Evolutionary conservation across 2,329 filamentous ascomycete genomes (phyloP).

Genomic region (Apiospora phragmitis): DNA sequence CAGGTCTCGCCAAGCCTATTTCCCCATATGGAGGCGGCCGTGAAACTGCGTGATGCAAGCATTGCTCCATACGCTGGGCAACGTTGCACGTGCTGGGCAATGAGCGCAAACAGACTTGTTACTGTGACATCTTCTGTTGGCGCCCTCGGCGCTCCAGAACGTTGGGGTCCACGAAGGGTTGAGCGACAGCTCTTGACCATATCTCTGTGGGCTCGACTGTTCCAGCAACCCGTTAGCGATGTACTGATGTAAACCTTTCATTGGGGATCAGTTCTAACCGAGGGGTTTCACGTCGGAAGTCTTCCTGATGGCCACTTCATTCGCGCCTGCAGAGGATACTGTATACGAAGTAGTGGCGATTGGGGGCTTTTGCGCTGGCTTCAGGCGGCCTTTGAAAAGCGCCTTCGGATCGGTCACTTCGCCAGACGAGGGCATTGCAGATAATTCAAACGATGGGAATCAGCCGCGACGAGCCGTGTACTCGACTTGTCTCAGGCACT

Average conservation of each 20-base stretch:
- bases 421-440: background rate
- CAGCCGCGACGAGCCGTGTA: background rate
- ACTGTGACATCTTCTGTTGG: background rate
- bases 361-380: slow-evolving; percentile 1
- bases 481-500: background rate
- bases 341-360: slow-evolving; percentile 13
- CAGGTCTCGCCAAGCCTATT: background rate
- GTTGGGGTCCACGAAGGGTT: slow-evolving; percentile 34
- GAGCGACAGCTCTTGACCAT: slow-evolving; percentile 28
- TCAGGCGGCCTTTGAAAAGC: slow-evolving; percentile 15
- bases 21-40: background rate
- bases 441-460: background rate
- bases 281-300: slow-evolving; percentile 1
- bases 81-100: background rate
- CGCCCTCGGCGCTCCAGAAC: slow-evolving; percentile 25
- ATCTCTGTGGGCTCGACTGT: slow-evolving; percentile 27
- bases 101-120: background rate
- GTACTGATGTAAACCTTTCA: no score
- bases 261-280: background rate
- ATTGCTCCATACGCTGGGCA: background rate
- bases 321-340: background rate
- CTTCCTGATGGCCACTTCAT: slow-evolving; percentile 12
- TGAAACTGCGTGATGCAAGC: background rate
- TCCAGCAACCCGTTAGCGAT: slow-evolving; percentile 1
- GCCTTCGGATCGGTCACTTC: background rate